A percentile compares a stretch with the other conserved stretches of the same genome.
phyloP scores from a whole-genome alignment of 495 filamentous ascomycete genomes.

The Choiromyces venosus region DNA sequence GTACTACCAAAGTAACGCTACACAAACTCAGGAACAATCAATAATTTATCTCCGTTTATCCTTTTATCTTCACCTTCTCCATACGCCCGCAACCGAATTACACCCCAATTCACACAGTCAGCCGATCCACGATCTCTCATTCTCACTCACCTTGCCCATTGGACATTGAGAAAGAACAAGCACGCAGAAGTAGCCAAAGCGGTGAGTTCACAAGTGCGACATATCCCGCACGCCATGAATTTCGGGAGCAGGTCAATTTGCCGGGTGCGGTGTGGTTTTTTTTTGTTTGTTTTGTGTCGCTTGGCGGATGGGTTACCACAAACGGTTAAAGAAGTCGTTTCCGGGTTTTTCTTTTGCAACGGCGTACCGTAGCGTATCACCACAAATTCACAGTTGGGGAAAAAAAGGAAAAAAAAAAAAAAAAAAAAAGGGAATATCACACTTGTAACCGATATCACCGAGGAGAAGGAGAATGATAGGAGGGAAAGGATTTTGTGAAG shows the following conservation, averaged over 20 bases:
- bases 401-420: neutral
- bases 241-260: conserved; percentile 1
- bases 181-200: neutral
- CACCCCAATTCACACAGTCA: neutral
- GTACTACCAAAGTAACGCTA: neutral
- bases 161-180: neutral
- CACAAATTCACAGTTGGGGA: neutral
- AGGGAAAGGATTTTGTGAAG: neutral
- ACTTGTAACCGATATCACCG: conserved; percentile 2
- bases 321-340: conserved; percentile 7
- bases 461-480: neutral
- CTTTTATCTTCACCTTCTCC: neutral
- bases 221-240: conserved; percentile 4
- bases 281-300: neutral
- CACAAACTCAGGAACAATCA: neutral
- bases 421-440: conserved; percentile 13
- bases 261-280: neutral
- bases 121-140: neutral
- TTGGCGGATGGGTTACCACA: neutral
- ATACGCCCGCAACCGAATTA: neutral
- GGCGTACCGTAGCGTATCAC: neutral
- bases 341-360: neutral
- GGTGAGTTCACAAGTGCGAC: neutral
- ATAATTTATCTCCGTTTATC: neutral
- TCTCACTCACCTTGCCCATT: neutral